Conservation (phyloP, 2,329 filamentous ascomycete genomes). For the Calonectria naviculata region DNA sequence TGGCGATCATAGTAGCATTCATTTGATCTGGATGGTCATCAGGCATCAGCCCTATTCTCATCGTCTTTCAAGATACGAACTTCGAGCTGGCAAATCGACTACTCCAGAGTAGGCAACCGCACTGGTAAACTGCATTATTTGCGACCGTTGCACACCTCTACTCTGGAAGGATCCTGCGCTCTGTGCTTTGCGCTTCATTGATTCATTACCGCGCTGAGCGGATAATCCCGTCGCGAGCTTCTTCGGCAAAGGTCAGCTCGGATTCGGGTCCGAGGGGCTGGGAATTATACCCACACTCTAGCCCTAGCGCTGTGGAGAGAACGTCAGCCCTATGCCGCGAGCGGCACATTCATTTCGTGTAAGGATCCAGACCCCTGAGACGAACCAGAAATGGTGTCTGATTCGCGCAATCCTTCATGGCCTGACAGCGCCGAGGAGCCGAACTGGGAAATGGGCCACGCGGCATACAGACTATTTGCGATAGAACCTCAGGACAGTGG, state of each 20-base stretch:
- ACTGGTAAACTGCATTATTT: too few species aligned
- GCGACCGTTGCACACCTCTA: too few species aligned
- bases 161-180: too few species aligned
- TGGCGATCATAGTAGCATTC: too few species aligned
- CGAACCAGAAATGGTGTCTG: background rate
- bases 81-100: too few species aligned
- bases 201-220: background rate
- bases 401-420: background rate
- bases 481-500: too few species aligned
- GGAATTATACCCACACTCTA: background rate
- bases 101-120: too few species aligned
- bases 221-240: background rate
- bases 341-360: background rate
- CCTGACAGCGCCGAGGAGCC: background rate
- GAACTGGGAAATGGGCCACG: background rate
- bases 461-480: background rate
- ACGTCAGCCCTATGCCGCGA: background rate
- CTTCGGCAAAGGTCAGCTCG: background rate
- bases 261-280: background rate
- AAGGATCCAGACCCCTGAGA: background rate
- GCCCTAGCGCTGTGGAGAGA: background rate
- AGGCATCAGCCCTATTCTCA: too few species aligned
- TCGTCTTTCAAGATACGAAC: too few species aligned
- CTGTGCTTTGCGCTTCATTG: too few species aligned
- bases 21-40: too few species aligned